Conservation (phyloP, 1,284 basidiomycete species). For the Ustilago bromivora region DNA sequence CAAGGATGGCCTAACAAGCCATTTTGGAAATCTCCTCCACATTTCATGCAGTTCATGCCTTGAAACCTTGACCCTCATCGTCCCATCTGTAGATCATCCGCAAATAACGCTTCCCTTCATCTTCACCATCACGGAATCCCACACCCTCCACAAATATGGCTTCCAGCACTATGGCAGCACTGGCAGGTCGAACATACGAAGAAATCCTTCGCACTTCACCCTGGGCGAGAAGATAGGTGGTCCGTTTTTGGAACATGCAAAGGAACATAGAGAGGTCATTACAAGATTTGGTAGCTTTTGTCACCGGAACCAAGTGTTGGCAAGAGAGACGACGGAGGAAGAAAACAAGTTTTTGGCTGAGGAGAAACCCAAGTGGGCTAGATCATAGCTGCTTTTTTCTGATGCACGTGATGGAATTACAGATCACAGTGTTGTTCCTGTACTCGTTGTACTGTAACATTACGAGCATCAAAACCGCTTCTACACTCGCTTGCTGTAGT, state of each 20-base stretch:
- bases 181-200: conserved; percentile 27
- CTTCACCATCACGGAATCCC: neutral
- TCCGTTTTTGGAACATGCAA: conserved; percentile 27
- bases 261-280: conserved; percentile 30
- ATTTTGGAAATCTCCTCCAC: conserved; percentile 3
- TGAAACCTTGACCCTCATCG: neutral
- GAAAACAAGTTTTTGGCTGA: conserved; percentile 18
- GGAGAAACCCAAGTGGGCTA: conserved; percentile 37
- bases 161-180: conserved; percentile 3
- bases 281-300: conserved; percentile 40
- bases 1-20: neutral
- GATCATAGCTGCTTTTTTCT: conserved; percentile 4
- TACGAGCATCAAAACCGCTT: neutral
- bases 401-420: neutral
- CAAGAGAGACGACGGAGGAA: conserved; percentile 30
- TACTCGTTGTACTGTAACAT: neutral
- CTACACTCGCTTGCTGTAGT: neutral
- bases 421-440: neutral
- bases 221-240: conserved; percentile 28
- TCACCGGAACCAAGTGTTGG: conserved; percentile 34
- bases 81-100: neutral
- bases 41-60: conserved; percentile 1
- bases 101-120: neutral
- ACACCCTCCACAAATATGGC: neutral
- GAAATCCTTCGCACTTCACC: conserved; percentile 30